Base-by-base conservation (phyloP, 2,329 filamentous ascomycete species). In the Pseudogymnoascus sp. region DNA sequence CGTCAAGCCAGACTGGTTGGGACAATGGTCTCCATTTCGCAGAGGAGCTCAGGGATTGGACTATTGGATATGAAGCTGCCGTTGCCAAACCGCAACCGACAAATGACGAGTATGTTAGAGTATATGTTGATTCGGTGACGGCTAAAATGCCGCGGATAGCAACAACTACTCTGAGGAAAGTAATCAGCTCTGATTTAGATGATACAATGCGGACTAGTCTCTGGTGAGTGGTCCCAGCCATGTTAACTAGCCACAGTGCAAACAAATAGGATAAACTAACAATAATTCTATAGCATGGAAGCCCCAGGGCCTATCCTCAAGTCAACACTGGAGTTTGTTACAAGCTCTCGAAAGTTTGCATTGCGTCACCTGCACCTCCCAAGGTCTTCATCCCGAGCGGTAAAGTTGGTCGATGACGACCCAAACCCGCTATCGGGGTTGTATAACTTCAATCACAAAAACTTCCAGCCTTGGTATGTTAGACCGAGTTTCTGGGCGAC, bases 61-160 rank as follows among this genome's bases (percentile, higher is more conserved):
- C 65, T 2, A 38, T 64, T 37, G 39, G 28, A 36, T 66, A 68
- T 65, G 66, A 70, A 53, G n/a, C 35, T 33, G 58, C 37, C 1
- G 66, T 67, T 60, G 66, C 66, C 53, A 67, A 57, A 57, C 66
- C 66, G 30, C 61, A 59, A 25, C 37, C 57, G 28, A 65, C 67
- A 18, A 65, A 66, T 22, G 66, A 78, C 63, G 72, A 76, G 62
- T 77, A 77, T 60, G 75, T 76, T 20, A 71, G 74, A 28, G 75
- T 76, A 3, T 77, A 75, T 69, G 75, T 71, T 30, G 74, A 72
- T 62, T 74, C 71, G 60, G 66, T 14, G 66, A 66, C 6, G 66
- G 65, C 12, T 57, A 59, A 18, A 67, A 63, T 65, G 62, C 60
- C 62, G 35, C 28, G 50, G 33, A n/a, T 57, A 25, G 14, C 62